phyloP scores from a whole-genome alignment of 441 rosid genomes.

The Mallotus japonicus region DNA sequence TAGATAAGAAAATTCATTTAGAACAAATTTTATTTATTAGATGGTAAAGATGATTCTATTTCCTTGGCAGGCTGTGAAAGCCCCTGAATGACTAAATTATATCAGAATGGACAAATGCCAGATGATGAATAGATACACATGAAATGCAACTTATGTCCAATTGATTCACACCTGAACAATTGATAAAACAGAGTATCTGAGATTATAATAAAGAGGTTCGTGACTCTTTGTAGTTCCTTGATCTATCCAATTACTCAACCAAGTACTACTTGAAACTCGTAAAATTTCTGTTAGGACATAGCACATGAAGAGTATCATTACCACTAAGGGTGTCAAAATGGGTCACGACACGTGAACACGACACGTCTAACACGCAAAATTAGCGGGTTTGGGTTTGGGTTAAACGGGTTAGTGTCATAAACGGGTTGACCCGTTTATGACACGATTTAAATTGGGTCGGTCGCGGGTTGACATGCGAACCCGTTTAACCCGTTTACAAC shows the following conservation, averaged over 20 bases:
- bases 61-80: background rate
- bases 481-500: too few species aligned
- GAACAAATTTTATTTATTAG: slow-evolving; percentile 6
- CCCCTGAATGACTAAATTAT: background rate
- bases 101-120: background rate
- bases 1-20: slow-evolving; percentile 5
- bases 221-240: slow-evolving; percentile 53
- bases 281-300: slow-evolving; percentile 71
- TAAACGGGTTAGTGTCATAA: too few species aligned
- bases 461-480: too few species aligned
- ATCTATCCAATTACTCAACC: slow-evolving; percentile 98
- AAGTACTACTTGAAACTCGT: slow-evolving; percentile 90
- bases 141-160: background rate
- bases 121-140: slow-evolving; percentile 1
- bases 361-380: too few species aligned
- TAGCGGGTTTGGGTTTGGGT: too few species aligned
- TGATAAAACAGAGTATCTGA: slow-evolving; percentile 71
- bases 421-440: too few species aligned
- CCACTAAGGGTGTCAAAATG: slow-evolving; percentile 47
- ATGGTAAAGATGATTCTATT: slow-evolving; percentile 10
- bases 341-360: too few species aligned
- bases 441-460: too few species aligned
- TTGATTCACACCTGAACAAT: slow-evolving; percentile 67
- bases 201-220: slow-evolving; percentile 73
- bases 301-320: slow-evolving; percentile 73